Evolutionary conservation across 2,329 filamentous ascomycete genomes (phyloP), one percentile per base, ranked within the genome.

Genomic region (Aquanectria penicillioides): DNA sequence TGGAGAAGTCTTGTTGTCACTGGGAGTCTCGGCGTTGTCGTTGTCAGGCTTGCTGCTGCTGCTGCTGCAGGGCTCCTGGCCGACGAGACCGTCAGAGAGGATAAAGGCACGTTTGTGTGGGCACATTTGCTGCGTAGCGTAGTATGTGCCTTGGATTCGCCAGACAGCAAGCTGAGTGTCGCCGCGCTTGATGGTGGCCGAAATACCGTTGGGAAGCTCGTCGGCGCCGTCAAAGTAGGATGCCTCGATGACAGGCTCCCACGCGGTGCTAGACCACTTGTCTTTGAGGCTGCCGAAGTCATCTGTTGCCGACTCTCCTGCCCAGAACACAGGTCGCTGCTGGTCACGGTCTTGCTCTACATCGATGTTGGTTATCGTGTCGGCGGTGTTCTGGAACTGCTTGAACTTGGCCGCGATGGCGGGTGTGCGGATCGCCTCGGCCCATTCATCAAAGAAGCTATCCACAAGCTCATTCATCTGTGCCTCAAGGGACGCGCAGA

Each of bases 121-220:
- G 74, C 93, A 97, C 93, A 97, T 97, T 73, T 97, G 92, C 78
- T 97, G 93, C 12, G 90, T 91, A 57, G 91, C 91, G 75, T 94
- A 94, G 81, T 89, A 96, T 51, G 85, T 85, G 17, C 92, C 93
- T 51, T 86, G 86, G 61, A 97, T 85, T 69, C 93, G 91, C 86
- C 94, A 97, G 50, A 97, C 80, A 7, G 93, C 93, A 2, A 97
- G 84, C 75, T 97, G 93, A 0, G 93, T 97, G 74, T 97, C 93
- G 37, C 93, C 92, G 37, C 92, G 86, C 80, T 96, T 95, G 76
- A 97, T 81, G 26, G 89, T 89, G 5, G 91, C 88, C 9, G 87
- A 90, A 56, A 92, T 89, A 26, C 90, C 91, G 23, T 90, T 92
- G 2, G 89, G 86, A 2, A 85, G 75, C 58, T 88, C 85, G 67